Evolutionary conservation across 148 eudicot genomes (phyloP).

Genomic region (Vaccinium darrowii): DNA sequence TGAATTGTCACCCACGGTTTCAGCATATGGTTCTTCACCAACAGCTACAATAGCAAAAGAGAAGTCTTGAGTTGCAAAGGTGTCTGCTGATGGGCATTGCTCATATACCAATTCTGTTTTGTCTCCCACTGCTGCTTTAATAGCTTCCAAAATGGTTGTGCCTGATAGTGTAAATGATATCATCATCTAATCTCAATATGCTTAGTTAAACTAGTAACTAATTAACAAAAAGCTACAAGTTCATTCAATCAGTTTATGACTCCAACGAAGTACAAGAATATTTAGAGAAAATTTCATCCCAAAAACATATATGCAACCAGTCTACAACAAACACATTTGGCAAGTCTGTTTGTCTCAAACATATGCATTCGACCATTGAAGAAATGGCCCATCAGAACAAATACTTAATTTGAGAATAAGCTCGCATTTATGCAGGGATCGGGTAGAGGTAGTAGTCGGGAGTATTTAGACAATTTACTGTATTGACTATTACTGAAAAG

Average conservation of each 20-base stretch:
- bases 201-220: background rate
- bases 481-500: background rate
- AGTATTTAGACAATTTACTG: background rate
- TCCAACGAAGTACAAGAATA: background rate
- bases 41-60: constrained; percentile 74
- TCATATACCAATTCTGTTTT: constrained; percentile 62
- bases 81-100: constrained; percentile 60
- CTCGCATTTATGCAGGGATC: background rate
- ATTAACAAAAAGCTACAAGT: background rate
- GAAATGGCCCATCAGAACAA: background rate
- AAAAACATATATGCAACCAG: background rate
- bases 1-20: constrained; percentile 67
- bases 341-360: background rate
- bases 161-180: constrained; percentile 37
- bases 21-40: constrained; percentile 87
- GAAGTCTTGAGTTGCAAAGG: constrained; percentile 52
- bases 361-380: background rate
- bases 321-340: background rate
- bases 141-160: constrained; percentile 79
- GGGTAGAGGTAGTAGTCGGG: background rate
- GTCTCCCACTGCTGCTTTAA: constrained; percentile 53
- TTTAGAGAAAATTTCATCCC: background rate
- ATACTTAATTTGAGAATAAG: background rate
- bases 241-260: background rate
- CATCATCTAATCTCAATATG: background rate